These are phyloP conservation scores for Mortierella sp. DNA, from an alignment of 371 early-diverging fungal genomes.

Conservation along the genomic window DNA sequence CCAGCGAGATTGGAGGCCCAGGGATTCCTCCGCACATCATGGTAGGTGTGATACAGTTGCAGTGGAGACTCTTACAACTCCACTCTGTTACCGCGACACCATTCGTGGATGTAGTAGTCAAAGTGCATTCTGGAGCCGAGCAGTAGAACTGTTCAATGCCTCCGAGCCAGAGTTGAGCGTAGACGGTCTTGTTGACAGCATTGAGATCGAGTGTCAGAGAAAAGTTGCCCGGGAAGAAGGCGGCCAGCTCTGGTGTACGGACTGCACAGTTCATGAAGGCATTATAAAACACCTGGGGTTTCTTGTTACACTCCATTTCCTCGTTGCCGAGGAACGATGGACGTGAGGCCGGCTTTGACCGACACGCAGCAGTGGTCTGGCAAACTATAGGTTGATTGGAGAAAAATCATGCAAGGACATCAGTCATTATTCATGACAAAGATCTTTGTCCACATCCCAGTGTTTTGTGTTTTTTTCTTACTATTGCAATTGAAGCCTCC, in stretches of 20 bases:
- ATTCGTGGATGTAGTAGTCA: slow-evolving; percentile 11
- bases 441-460: neutral
- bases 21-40: slow-evolving; percentile 44
- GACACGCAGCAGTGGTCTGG: slow-evolving; percentile 33
- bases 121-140: slow-evolving; percentile 12
- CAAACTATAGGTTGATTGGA: slow-evolving; percentile 15
- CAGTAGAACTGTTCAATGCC: slow-evolving; percentile 42
- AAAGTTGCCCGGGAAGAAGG: slow-evolving; percentile 36
- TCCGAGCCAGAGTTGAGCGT: slow-evolving; percentile 36
- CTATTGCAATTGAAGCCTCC: slow-evolving; percentile 53
- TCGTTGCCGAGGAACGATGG: slow-evolving; percentile 40
- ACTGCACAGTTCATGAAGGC: slow-evolving; percentile 39
- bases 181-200: slow-evolving; percentile 26
- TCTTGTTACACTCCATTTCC: slow-evolving; percentile 51
- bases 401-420: too few relatives aligned
- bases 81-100: slow-evolving; percentile 26
- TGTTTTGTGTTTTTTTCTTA: neutral
- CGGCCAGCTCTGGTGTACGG: slow-evolving; percentile 9
- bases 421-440: too few relatives aligned
- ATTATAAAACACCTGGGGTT: slow-evolving; percentile 36
- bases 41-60: slow-evolving; percentile 27
- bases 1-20: slow-evolving; percentile 21
- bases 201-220: slow-evolving; percentile 29
- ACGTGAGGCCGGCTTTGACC: slow-evolving; percentile 27
- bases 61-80: slow-evolving; percentile 28